Base-by-base conservation (phyloP, 495 filamentous ascomycete species). In the Trichoderma reesei region DNA sequence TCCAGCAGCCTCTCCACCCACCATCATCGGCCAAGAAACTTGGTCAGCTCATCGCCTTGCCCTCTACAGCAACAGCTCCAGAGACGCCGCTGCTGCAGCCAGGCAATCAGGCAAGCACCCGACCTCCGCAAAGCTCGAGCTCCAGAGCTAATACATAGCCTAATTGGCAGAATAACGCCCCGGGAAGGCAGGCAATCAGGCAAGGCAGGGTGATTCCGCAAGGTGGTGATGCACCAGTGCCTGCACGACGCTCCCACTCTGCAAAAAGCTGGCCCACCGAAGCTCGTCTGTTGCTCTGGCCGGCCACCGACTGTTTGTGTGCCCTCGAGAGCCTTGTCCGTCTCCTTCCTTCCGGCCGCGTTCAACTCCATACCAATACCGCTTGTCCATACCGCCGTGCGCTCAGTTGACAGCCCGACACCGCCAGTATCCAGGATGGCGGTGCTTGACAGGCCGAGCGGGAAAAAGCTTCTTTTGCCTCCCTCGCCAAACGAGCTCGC, bases 401-500 rank as follows among this genome's bases (percentile, higher is more conserved):
- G 51, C 51, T 56, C 51, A 56, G 34, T 34, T 56, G 51, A 31
- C 51, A 34, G 51, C 51, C 51, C 51, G 51, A 56, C 51, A 56
- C 51, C 51, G 51, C 51, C 51, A 31, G 31, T 33, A 34, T 8
- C 51, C 51, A 56, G 51, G 51, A 56, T 56, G 31, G 20, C 18
- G 51, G 51, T 33, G 20, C 20, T 14, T 56, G 51, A 56, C 20
- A 56, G 51, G 51, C 20, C 34, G 31, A 4, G 51, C 51, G 51
- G 18, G 51, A 34, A 56, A 56, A 56, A 31, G 20, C 18, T 56
- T 31, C 20, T 56, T 56, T 56, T 31, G 51, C 51, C 51, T 31
- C n/a, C 51, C n/a, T 56, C 51, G 51, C 51, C 51, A 56, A 34
- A 56, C n/a, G n/a, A n/a, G 20, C 51, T 56, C 51, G 51, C 51